A percentile compares a stretch with the other conserved stretches of the same genome.
These are phyloP conservation scores for Cutaneotrichosporon cavernicola DNA, from an alignment of 1,284 basidiomycete species.

Conservation along the genomic window DNA sequence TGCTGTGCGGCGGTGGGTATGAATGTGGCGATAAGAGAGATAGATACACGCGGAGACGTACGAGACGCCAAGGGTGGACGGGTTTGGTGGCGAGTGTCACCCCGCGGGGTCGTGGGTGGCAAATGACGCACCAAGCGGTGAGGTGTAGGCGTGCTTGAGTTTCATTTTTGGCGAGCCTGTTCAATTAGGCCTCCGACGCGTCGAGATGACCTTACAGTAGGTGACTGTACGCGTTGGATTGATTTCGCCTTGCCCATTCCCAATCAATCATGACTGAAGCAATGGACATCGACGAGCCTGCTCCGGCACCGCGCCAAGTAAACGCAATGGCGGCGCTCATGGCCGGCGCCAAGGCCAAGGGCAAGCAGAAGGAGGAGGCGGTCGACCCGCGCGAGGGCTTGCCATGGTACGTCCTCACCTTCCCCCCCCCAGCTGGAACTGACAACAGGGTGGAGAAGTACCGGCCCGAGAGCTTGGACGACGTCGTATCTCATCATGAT, in stretches of 20 bases:
- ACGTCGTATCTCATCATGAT: constrained; percentile 91
- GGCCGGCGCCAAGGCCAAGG: constrained; percentile 45
- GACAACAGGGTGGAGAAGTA: constrained; percentile 88
- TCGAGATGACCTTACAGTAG: neutral
- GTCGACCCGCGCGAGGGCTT: constrained; percentile 46
- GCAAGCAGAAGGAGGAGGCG: constrained; percentile 41
- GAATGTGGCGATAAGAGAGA: neutral
- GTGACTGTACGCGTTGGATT: constrained; percentile 1
- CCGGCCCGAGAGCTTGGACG: constrained; percentile 78
- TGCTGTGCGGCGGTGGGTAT: neutral
- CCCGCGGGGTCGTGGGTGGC: constrained; percentile 7
- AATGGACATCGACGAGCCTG: constrained; percentile 38
- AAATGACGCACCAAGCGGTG: neutral
- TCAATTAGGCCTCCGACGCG: constrained; percentile 9
- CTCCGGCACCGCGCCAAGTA: constrained; percentile 21
- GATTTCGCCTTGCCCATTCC: neutral
- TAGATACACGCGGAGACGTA: neutral
- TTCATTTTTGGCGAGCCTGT: neutral
- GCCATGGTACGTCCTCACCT: constrained; percentile 43
- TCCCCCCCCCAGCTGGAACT: neutral
- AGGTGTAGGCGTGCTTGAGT: neutral
- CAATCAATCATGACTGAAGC: constrained; percentile 20
- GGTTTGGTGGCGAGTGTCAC: neutral
- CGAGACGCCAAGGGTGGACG: neutral
- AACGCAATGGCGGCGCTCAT: constrained; percentile 50